A percentile compares a stretch with the other conserved stretches of the same genome.
Conservation (phyloP, 2,329 filamentous ascomycete genomes). For the Escovopsis sp. region DNA sequence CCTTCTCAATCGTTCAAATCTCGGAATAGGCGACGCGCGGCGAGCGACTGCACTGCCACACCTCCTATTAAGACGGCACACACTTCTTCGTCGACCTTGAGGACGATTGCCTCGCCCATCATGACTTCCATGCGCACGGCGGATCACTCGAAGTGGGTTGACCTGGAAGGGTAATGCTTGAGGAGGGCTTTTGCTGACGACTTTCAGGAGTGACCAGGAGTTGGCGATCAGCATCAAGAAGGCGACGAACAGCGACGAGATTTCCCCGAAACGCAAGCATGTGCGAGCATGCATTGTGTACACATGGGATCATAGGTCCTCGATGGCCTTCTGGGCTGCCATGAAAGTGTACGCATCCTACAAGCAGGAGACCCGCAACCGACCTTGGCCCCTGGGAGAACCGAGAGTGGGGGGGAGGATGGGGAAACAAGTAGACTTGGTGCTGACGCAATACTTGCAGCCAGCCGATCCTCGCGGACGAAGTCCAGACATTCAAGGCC, state of each 20-base stretch:
- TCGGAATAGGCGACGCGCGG: neutral
- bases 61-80: conserved; percentile 3
- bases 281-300: conserved; percentile 96
- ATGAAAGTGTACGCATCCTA: conserved; percentile 79
- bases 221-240: conserved; percentile 56
- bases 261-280: conserved; percentile 70
- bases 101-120: conserved; percentile 7
- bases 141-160: conserved; percentile 22
- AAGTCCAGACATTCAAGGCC: conserved; percentile 97
- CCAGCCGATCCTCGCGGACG: conserved; percentile 94
- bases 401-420: too few species aligned
- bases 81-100: neutral
- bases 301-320: conserved; percentile 97
- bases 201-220: conserved; percentile 47
- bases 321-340: conserved; percentile 86
- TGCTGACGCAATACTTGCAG: conserved; percentile 27
- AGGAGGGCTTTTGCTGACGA: neutral
- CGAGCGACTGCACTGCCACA: conserved; percentile 1
- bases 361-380: too few species aligned
- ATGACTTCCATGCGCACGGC: conserved; percentile 18
- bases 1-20: neutral
- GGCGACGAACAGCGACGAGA: conserved; percentile 52
- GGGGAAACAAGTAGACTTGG: neutral
- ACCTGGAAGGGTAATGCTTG: neutral
- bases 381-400: too few species aligned